A percentile compares a stretch with the other conserved stretches of the same genome.
phyloP scores from a whole-genome alignment of 495 filamentous ascomycete species.

The Aspergillus steynii region DNA sequence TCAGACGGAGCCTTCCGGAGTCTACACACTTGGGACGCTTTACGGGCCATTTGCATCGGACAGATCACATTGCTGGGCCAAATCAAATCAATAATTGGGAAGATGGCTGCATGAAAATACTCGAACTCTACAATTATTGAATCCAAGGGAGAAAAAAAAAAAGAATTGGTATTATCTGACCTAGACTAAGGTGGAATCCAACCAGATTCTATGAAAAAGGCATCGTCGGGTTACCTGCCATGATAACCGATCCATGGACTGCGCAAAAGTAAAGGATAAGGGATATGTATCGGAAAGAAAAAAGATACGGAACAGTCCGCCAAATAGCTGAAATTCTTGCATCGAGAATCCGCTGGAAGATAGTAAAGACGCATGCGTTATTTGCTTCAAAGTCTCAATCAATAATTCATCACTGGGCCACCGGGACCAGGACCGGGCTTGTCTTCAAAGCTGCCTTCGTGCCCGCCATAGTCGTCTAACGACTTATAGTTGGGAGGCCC shows the following conservation, averaged over 20 bases:
- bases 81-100: background rate
- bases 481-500: constrained; percentile 41
- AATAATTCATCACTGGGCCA: constrained; percentile 45
- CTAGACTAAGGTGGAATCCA: background rate
- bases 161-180: background rate
- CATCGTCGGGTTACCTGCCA: background rate
- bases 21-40: too few relatives aligned
- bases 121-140: too few relatives aligned
- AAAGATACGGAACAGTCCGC: background rate
- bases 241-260: background rate
- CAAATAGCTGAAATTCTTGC: background rate
- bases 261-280: background rate
- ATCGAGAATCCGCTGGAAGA: background rate
- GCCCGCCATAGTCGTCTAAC: constrained; percentile 37
- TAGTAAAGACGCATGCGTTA: background rate
- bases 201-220: too few relatives aligned
- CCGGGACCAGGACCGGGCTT: constrained; percentile 21
- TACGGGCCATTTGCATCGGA: background rate
- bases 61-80: background rate
- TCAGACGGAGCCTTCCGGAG: too few relatives aligned
- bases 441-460: constrained; percentile 39
- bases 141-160: too few relatives aligned
- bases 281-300: background rate
- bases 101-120: background rate
- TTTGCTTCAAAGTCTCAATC: constrained; percentile 6